Evolutionary conservation across 768 basidiomycete genomes (phyloP).

Genomic region (Tubosaeta sp.): DNA sequence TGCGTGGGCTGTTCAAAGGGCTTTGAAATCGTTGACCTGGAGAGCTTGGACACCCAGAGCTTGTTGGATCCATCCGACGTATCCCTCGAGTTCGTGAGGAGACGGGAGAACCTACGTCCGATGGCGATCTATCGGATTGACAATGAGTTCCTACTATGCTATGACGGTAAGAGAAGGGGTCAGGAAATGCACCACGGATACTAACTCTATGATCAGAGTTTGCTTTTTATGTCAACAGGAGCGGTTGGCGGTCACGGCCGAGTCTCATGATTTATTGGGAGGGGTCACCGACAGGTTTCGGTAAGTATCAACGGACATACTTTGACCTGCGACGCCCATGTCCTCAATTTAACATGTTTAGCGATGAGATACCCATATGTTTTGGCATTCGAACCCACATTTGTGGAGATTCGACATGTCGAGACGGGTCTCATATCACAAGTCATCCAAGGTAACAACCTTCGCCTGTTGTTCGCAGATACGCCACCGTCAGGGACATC

Average conservation of each 20-base stretch:
- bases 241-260: conserved; percentile 83
- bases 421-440: conserved; percentile 89
- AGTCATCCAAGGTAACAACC: conserved; percentile 90
- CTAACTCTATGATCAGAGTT: conserved; percentile 54
- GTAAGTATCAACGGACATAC: conserved; percentile 45
- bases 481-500: conserved; percentile 84
- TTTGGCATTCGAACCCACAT: conserved; percentile 92
- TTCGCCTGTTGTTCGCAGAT: conserved; percentile 90
- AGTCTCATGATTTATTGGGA: conserved; percentile 98
- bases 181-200: background rate
- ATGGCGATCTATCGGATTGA: conserved; percentile 97
- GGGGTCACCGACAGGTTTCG: conserved; percentile 89
- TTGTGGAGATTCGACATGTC: conserved; percentile 95
- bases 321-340: background rate
- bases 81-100: conserved; percentile 89
- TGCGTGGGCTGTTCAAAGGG: conserved; percentile 97
- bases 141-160: conserved; percentile 95
- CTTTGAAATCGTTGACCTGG: conserved; percentile 97
- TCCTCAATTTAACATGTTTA: conserved; percentile 30
- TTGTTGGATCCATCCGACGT: conserved; percentile 90
- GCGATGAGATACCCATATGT: conserved; percentile 97
- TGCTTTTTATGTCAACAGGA: conserved; percentile 98
- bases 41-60: conserved; percentile 95
- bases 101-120: conserved; percentile 81
- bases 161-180: conserved; percentile 69